Percentiles rank a stretch among this genome's conserved stretches.
These are phyloP conservation scores for Pulveroboletus sp. DNA, from an alignment of 768 basidiomycete genomes.

Conservation along the genomic window DNA sequence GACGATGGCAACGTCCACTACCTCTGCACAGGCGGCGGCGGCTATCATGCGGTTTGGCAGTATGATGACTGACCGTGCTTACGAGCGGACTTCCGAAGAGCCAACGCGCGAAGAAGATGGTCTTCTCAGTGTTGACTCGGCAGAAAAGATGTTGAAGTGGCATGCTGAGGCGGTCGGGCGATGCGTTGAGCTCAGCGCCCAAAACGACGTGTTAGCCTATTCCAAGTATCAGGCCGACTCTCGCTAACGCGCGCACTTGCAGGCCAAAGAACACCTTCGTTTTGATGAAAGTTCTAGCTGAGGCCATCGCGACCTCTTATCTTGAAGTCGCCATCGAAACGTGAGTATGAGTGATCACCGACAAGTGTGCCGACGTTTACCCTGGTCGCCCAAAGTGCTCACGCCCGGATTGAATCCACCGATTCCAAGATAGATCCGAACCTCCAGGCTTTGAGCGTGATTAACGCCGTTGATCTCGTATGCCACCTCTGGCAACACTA, in stretches of 20 bases:
- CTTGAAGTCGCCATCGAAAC: slow-evolving; percentile 91
- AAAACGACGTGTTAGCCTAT: slow-evolving; percentile 74
- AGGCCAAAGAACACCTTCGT: slow-evolving; percentile 89
- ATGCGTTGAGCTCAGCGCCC: slow-evolving; percentile 82
- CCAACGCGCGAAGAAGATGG: slow-evolving; percentile 80
- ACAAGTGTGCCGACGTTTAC: background rate
- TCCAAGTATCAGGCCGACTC: background rate
- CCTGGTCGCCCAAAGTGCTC: slow-evolving; percentile 46
- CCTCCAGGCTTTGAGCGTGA: slow-evolving; percentile 58
- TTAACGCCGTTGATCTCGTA: slow-evolving; percentile 77
- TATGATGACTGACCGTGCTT: slow-evolving; percentile 51
- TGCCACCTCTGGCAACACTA: slow-evolving; percentile 98
- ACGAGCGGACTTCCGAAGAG: slow-evolving; percentile 61
- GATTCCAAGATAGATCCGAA: slow-evolving; percentile 82
- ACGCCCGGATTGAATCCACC: slow-evolving; percentile 63
- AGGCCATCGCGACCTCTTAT: slow-evolving; percentile 78
- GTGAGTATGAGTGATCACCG: slow-evolving; percentile 44
- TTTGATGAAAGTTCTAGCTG: slow-evolving; percentile 78
- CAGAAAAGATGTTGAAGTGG: slow-evolving; percentile 93
- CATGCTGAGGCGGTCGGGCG: slow-evolving; percentile 96
- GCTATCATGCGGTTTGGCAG: slow-evolving; percentile 88
- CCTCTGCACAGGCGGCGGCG: slow-evolving; percentile 82
- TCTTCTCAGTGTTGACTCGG: slow-evolving; percentile 62
- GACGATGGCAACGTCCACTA: slow-evolving; percentile 54
- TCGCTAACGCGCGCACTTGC: slow-evolving; percentile 7